phyloP scores from a whole-genome alignment of 192 early-diverging fungal species.

The Coemansia sp. region DNA sequence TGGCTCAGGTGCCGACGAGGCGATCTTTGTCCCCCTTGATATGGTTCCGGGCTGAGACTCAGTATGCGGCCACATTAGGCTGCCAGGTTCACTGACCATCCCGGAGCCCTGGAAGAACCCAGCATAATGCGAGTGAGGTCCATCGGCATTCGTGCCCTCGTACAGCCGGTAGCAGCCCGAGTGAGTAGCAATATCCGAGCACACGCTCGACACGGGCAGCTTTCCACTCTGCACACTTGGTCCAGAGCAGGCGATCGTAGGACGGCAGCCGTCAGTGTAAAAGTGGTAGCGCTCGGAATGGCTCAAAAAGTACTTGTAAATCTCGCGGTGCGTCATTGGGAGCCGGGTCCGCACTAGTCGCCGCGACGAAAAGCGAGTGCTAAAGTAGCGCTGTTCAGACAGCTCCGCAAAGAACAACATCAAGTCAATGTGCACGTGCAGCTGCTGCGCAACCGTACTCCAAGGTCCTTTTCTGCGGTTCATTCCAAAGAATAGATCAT shows the following conservation, averaged over 20 bases:
- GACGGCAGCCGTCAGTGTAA: constrained; percentile 35
- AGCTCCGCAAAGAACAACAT: constrained; percentile 32
- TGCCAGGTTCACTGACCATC: constrained; percentile 19
- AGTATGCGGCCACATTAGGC: constrained; percentile 25
- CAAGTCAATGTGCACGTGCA: constrained; percentile 49
- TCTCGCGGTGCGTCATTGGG: constrained; percentile 38
- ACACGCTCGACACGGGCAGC: constrained; percentile 14
- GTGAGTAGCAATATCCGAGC: constrained; percentile 24
- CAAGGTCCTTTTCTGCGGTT: not conserved
- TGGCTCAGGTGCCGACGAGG: constrained; percentile 47
- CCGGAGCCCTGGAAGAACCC: constrained; percentile 13
- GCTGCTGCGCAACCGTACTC: constrained; percentile 35
- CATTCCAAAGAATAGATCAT: not conserved
- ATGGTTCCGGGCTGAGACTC: constrained; percentile 3
- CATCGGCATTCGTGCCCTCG: constrained; percentile 30
- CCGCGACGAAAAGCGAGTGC: constrained; percentile 52
- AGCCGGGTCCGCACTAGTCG: constrained; percentile 38
- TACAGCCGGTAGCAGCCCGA: constrained; percentile 54
- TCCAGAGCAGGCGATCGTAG: not conserved
- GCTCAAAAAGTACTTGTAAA: constrained; percentile 49
- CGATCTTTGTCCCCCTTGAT: constrained; percentile 10
- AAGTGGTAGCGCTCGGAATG: constrained; percentile 48
- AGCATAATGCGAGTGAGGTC: constrained; percentile 4
- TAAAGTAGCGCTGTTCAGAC: constrained; percentile 52
- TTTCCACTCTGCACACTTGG: constrained; percentile 4